Conservation (phyloP, 257 asterid genomes). For the Penstemon barbatus region DNA sequence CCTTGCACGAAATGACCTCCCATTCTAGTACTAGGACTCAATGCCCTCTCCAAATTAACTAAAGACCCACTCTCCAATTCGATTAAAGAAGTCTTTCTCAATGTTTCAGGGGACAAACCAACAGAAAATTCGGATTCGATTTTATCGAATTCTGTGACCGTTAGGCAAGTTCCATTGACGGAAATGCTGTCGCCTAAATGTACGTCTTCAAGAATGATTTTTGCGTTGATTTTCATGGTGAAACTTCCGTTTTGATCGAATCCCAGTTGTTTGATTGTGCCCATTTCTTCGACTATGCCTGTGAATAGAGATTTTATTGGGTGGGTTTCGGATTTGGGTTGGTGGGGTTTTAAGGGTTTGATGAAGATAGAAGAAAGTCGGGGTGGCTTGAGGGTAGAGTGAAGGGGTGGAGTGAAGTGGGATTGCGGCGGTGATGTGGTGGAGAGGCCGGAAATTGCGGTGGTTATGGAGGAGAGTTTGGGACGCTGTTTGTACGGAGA, state of each 20-base stretch:
- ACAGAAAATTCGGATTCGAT: constrained; percentile 53
- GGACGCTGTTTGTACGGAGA: background rate
- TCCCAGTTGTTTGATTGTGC: constrained; percentile 61
- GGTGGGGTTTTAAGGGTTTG: constrained; percentile 38
- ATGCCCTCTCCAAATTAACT: constrained; percentile 84
- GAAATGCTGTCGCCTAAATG: constrained; percentile 90
- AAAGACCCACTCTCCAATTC: constrained; percentile 61
- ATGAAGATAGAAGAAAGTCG: constrained; percentile 39
- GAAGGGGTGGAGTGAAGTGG: constrained; percentile 20
- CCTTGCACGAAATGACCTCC: constrained; percentile 97
- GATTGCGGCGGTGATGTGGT: constrained; percentile 4
- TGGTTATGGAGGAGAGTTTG: background rate
- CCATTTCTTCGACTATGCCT: constrained; percentile 88
- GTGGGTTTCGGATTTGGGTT: constrained; percentile 23
- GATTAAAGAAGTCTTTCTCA: constrained; percentile 64
- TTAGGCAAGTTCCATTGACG: constrained; percentile 83
- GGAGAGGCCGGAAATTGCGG: constrained; percentile 5
- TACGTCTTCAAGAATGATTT: constrained; percentile 60
- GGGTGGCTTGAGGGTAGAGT: constrained; percentile 40
- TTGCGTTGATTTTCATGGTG: constrained; percentile 64
- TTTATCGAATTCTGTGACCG: constrained; percentile 62
- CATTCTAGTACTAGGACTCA: constrained; percentile 78
- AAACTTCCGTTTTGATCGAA: constrained; percentile 54
- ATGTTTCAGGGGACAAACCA: constrained; percentile 80
- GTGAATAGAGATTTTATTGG: constrained; percentile 71